Percentiles rank a stretch among this genome's conserved stretches.
phyloP scores from a whole-genome alignment of 164 flowering plant genomes.

The Akebia trifoliata region DNA sequence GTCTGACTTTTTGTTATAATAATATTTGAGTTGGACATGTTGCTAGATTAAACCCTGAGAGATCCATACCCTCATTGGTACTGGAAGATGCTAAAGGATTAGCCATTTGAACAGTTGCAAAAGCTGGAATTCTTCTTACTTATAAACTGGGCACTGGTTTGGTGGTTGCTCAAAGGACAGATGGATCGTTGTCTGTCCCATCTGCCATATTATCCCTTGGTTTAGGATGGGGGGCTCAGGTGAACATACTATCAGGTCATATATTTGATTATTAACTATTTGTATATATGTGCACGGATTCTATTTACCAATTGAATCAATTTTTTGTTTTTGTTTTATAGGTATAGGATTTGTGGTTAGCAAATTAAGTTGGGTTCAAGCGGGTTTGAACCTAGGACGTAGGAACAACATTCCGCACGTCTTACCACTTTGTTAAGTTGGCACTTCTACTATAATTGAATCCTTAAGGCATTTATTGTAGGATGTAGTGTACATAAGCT shows the following conservation, averaged over 20 bases:
- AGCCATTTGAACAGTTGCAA: constrained; percentile 86
- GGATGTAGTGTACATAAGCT: too few relatives aligned
- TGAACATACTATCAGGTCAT: constrained; percentile 22
- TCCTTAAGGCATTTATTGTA: too few relatives aligned
- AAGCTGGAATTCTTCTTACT: constrained; percentile 69
- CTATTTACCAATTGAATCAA: not conserved
- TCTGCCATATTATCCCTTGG: constrained; percentile 84
- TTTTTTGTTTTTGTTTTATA: too few relatives aligned
- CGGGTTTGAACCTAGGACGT: too few relatives aligned
- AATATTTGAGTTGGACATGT: constrained; percentile 42
- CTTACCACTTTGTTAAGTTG: too few relatives aligned
- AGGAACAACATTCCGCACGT: too few relatives aligned
- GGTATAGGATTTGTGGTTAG: too few relatives aligned
- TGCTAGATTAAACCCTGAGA: constrained; percentile 70
- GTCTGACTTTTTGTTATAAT: too few relatives aligned
- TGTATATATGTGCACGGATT: not conserved
- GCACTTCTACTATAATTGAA: too few relatives aligned
- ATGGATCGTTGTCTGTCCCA: constrained; percentile 97
- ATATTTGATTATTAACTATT: not conserved
- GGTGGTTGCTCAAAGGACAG: constrained; percentile 80
- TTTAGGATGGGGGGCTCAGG: constrained; percentile 99
- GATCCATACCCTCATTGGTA: constrained; percentile 70
- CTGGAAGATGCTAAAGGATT: constrained; percentile 80
- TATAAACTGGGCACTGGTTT: constrained; percentile 96
- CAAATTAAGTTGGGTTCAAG: too few relatives aligned